A percentile compares a stretch with the other conserved stretches of the same genome.
Conservation (phyloP, 768 basidiomycete species). For the Lepiota brunneoincarnata region DNA sequence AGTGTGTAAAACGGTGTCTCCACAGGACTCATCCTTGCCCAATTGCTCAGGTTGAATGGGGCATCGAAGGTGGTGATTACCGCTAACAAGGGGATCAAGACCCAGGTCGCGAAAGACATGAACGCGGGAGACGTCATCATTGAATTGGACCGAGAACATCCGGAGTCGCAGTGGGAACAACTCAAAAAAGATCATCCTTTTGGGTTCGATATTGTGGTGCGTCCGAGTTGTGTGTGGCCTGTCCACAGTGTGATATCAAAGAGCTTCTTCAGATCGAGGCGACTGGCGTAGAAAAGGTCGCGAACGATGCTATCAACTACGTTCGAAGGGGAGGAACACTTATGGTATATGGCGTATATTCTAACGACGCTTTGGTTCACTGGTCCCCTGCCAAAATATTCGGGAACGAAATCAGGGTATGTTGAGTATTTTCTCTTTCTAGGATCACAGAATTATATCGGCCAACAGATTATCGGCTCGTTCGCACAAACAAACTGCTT, state of each 20-base stretch:
- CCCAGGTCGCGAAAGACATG: conserved; percentile 78
- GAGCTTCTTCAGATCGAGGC: conserved; percentile 32
- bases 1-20: not conserved
- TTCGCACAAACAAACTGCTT: conserved; percentile 90
- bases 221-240: not conserved
- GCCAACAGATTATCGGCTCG: conserved; percentile 75
- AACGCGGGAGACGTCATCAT: conserved; percentile 83
- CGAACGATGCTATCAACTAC: conserved; percentile 87
- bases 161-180: conserved; percentile 75
- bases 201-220: conserved; percentile 80
- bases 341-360: conserved; percentile 91
- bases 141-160: conserved; percentile 75
- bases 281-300: conserved; percentile 78
- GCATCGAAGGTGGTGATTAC: conserved; percentile 80
- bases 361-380: conserved; percentile 76
- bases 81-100: conserved; percentile 89
- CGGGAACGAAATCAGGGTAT: conserved; percentile 51
- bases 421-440: not conserved
- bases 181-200: conserved; percentile 80
- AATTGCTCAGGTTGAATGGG: conserved; percentile 85
- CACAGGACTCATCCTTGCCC: conserved; percentile 72
- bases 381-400: conserved; percentile 90
- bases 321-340: conserved; percentile 82
- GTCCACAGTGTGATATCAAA: not conserved
- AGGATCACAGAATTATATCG: not conserved